Conservation (phyloP, 2,329 filamentous ascomycete genomes). For the Ceratocystis smalleyi region DNA sequence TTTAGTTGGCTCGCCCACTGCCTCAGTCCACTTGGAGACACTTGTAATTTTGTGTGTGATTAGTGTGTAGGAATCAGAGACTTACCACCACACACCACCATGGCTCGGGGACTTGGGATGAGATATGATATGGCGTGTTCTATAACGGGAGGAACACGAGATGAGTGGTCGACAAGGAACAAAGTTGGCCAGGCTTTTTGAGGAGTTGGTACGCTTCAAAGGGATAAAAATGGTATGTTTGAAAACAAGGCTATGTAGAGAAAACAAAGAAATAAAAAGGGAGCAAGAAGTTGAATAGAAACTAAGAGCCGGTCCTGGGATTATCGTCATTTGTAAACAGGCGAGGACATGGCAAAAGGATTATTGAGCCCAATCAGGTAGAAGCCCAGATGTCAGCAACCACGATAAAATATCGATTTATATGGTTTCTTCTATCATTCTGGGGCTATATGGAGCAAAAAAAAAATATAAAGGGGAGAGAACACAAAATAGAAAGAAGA, state of each 20-base stretch:
- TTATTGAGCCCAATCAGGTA: neutral
- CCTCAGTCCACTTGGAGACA: conserved; percentile 4
- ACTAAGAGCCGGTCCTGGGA: neutral
- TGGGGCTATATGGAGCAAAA: neutral
- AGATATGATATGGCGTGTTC: conserved; percentile 10
- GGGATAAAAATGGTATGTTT: conserved; percentile 4
- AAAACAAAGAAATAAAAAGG: neutral
- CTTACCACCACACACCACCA: conserved; percentile 11
- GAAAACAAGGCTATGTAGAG: neutral
- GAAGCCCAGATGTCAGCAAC: neutral
- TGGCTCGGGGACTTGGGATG: conserved; percentile 9
- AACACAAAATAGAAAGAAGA: neutral
- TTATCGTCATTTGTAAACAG: conserved; percentile 5
- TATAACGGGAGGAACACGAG: conserved; percentile 3
- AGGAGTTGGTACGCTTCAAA: neutral
- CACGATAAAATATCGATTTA: neutral
- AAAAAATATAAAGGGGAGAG: neutral
- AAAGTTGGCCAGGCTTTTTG: conserved; percentile 3
- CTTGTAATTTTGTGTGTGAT: neutral
- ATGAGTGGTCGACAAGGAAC: conserved; percentile 8
- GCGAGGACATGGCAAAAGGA: conserved; percentile 5
- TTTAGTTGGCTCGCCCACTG: neutral
- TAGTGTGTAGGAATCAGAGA: neutral
- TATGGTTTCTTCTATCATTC: neutral
- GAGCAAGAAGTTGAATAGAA: neutral